phyloP scores from a whole-genome alignment of 768 basidiomycete genomes.

The Lactarius psammicola region DNA sequence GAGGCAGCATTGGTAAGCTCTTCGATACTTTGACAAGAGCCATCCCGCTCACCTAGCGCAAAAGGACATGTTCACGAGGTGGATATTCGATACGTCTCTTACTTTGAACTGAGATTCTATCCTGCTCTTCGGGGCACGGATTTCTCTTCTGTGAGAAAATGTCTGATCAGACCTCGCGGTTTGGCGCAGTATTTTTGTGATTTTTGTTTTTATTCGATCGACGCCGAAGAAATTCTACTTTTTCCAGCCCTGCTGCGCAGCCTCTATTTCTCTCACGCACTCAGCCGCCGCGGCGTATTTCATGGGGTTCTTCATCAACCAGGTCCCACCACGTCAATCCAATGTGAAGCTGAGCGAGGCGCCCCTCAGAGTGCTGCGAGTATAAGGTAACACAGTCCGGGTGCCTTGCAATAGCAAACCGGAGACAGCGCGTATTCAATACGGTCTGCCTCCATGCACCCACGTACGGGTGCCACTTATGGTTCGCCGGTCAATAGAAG shows the following conservation, averaged over 20 bases:
- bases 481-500: too few species aligned
- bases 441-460: too few species aligned
- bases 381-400: too few species aligned
- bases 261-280: neutral
- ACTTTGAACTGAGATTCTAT: constrained; percentile 28
- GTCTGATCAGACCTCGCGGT: constrained; percentile 1
- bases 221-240: neutral
- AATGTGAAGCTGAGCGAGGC: too few species aligned
- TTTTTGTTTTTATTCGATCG: neutral
- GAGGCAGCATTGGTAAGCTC: constrained; percentile 72
- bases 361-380: too few species aligned
- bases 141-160: neutral
- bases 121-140: neutral
- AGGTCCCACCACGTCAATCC: too few species aligned
- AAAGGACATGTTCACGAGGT: constrained; percentile 60
- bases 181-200: neutral
- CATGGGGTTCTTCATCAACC: too few species aligned
- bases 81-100: constrained; percentile 56
- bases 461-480: too few species aligned
- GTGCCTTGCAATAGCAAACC: too few species aligned
- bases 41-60: constrained; percentile 16
- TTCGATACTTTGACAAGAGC: constrained; percentile 3
- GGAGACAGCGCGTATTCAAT: too few species aligned
- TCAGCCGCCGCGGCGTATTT: neutral
- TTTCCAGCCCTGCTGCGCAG: neutral